These are phyloP conservation scores for Hyphopichia khmerensis DNA, from an alignment of 1,139 yeast species.

Conservation along the genomic window DNA sequence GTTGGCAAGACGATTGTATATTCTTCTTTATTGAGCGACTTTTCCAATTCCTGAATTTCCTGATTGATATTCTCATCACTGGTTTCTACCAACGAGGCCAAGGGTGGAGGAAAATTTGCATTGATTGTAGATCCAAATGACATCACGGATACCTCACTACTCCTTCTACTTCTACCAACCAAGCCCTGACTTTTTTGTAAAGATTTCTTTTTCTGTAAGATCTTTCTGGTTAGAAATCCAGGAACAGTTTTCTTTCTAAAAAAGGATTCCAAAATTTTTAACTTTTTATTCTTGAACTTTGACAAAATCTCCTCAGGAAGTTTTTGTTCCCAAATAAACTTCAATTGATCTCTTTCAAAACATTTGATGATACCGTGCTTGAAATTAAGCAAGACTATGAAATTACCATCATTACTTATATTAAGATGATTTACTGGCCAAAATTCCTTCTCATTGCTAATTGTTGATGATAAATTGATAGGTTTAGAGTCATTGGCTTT, in stretches of 20 bases:
- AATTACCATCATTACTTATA: constrained; percentile 60
- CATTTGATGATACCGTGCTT: constrained; percentile 51
- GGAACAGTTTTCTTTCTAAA: constrained; percentile 57
- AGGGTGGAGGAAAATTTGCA: constrained; percentile 36
- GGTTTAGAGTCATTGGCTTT: constrained; percentile 24
- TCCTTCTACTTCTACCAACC: constrained; percentile 17
- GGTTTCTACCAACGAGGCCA: constrained; percentile 1
- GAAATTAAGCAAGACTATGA: constrained; percentile 57
- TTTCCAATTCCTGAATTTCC: constrained; percentile 8
- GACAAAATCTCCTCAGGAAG: constrained; percentile 14
- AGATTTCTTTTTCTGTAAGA: constrained; percentile 24
- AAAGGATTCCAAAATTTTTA: constrained; percentile 53
- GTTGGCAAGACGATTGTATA: constrained; percentile 34
- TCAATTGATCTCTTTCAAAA: constrained; percentile 53
- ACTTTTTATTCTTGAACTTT: constrained; percentile 23
- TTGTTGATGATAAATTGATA: constrained; percentile 43
- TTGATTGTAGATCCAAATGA: constrained; percentile 23
- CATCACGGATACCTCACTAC: constrained; percentile 24
- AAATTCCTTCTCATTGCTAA: constrained; percentile 35
- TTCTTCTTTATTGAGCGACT: constrained; percentile 23
- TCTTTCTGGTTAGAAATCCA: constrained; percentile 48
- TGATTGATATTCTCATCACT: constrained; percentile 7
- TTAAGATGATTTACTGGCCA: constrained; percentile 71
- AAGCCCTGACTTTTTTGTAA: constrained; percentile 9
- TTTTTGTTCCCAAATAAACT: constrained; percentile 52